A percentile compares a stretch with the other conserved stretches of the same genome.
Conservation (phyloP, 2,329 filamentous ascomycete genomes). For the Boeremia exigua region DNA sequence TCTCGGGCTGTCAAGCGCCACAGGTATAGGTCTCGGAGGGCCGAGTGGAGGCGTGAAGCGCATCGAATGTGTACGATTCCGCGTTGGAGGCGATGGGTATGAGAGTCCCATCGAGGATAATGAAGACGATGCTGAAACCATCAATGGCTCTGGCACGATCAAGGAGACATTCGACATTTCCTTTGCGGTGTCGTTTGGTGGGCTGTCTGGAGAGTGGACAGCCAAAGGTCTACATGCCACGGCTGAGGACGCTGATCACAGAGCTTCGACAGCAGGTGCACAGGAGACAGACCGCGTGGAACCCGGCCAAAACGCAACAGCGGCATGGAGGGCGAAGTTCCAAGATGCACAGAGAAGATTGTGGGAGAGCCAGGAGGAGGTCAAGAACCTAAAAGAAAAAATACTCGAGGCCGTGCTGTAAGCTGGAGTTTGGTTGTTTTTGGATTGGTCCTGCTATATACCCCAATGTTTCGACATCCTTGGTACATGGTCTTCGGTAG, state of each 20-base stretch:
- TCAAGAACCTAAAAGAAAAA: constrained; percentile 43
- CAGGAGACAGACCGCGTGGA: constrained; percentile 22
- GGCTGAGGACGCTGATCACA: constrained; percentile 5
- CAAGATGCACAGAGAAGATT: constrained; percentile 42
- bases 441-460: constrained; percentile 34
- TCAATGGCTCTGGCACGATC: constrained; percentile 26
- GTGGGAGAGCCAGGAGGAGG: constrained; percentile 46
- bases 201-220: constrained; percentile 51
- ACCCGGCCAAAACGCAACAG: constrained; percentile 19
- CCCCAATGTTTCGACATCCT: constrained; percentile 28
- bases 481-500: constrained; percentile 5
- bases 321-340: constrained; percentile 45
- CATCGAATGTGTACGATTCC: constrained; percentile 51
- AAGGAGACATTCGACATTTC: constrained; percentile 53
- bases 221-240: constrained; percentile 47
- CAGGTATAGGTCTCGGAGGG: constrained; percentile 48
- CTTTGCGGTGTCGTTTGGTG: constrained; percentile 52
- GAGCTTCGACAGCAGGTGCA: constrained; percentile 7
- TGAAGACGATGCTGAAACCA: constrained; percentile 38
- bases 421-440: constrained; percentile 11
- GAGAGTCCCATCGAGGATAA: constrained; percentile 51
- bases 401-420: constrained; percentile 49
- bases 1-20: constrained; percentile 43
- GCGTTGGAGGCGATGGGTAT: constrained; percentile 49
- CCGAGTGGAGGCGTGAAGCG: constrained; percentile 44